phyloP scores from a whole-genome alignment of 129 eudicot genomes.

The Artemisia tridentata region DNA sequence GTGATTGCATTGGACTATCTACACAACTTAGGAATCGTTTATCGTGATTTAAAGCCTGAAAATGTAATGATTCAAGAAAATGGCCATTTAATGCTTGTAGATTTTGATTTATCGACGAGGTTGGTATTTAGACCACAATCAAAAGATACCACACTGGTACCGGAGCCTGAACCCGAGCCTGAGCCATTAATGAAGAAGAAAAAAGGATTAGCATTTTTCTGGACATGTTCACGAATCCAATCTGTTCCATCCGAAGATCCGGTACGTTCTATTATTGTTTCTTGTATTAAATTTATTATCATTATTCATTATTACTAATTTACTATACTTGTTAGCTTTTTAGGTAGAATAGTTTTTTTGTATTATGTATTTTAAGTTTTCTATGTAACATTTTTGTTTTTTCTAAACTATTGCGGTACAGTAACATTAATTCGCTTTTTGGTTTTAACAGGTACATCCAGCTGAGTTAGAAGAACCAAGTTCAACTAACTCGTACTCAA shows the following conservation, averaged over 20 bases:
- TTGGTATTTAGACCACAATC: conserved; percentile 50
- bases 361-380: no score
- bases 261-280: not conserved
- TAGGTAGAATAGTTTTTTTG: no score
- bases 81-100: conserved; percentile 89
- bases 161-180: conserved; percentile 5
- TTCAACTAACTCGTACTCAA: conserved; percentile 36
- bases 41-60: conserved; percentile 90
- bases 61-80: conserved; percentile 78
- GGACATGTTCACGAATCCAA: conserved; percentile 32
- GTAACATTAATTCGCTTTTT: no score
- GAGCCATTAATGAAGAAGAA: conserved; percentile 31
- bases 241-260: conserved; percentile 42
- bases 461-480: conserved; percentile 15
- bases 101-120: conserved; percentile 84
- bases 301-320: no score
- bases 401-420: no score
- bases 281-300: no score
- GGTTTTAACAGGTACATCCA: conserved; percentile 17
- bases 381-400: no score
- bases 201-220: conserved; percentile 9
- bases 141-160: not conserved
- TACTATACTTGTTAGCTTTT: no score
- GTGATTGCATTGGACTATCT: conserved; percentile 84
- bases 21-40: conserved; percentile 69